Evolutionary conservation across 2,329 filamentous ascomycete genomes (phyloP).

Genomic region (Colletotrichum paranaense): DNA sequence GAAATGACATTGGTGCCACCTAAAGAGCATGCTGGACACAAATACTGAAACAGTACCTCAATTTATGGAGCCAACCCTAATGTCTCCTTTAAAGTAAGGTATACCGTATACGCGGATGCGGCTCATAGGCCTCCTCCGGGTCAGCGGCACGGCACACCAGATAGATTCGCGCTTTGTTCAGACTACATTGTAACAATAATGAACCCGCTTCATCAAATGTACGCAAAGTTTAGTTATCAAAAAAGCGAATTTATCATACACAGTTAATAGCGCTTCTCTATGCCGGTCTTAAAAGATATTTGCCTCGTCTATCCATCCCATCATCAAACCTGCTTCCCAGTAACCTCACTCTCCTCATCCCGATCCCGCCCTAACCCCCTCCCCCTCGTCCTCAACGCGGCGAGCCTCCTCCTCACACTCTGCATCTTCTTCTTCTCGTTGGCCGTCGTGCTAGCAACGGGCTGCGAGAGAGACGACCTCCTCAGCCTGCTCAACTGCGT

Average conservation of each 20-base stretch:
- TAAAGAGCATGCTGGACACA: too few relatives aligned
- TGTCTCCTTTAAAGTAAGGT: neutral
- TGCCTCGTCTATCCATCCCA: neutral
- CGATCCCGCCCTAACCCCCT: neutral
- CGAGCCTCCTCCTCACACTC: slow-evolving; percentile 13
- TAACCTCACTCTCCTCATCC: slow-evolving; percentile 25
- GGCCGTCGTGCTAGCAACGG: neutral
- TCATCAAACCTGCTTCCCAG: neutral
- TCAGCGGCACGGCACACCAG: too few relatives aligned
- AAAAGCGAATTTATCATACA: too few relatives aligned
- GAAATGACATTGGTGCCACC: neutral
- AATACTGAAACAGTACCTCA: too few relatives aligned
- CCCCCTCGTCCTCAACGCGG: neutral
- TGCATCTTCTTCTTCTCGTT: slow-evolving; percentile 21
- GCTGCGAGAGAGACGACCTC: slow-evolving; percentile 22
- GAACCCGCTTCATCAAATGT: neutral
- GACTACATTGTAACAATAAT: neutral
- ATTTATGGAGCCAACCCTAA: neutral
- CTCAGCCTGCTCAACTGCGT: slow-evolving; percentile 20
- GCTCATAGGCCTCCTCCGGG: neutral
- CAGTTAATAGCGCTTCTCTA: too few relatives aligned
- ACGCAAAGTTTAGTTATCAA: too few relatives aligned
- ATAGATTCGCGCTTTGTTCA: neutral
- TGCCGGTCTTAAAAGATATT: too few relatives aligned
- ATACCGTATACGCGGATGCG: neutral